phyloP scores from a whole-genome alignment of 257 asterid genomes.

The Rubia yunnanensis region DNA sequence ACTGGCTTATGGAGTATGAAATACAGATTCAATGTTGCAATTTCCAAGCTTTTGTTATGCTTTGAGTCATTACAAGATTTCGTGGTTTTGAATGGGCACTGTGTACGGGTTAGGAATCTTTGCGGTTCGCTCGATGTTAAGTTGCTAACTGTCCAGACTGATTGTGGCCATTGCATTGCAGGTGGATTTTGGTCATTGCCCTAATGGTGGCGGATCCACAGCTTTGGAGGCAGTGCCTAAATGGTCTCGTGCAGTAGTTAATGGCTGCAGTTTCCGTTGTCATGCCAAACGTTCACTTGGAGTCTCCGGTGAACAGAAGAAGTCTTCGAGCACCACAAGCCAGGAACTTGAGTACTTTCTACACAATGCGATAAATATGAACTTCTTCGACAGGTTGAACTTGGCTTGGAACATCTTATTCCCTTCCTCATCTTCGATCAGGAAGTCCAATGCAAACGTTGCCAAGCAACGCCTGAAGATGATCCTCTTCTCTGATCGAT shows the following conservation, averaged over 20 bases:
- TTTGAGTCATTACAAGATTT: not conserved
- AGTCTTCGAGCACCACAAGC: slow-evolving; percentile 40
- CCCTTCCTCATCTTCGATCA: slow-evolving; percentile 55
- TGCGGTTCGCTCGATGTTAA: not conserved
- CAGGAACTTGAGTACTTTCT: slow-evolving; percentile 75
- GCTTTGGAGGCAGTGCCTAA: slow-evolving; percentile 27
- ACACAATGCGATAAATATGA: slow-evolving; percentile 58
- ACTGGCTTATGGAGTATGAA: not conserved
- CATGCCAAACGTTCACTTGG: slow-evolving; percentile 52
- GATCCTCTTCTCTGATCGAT: slow-evolving; percentile 91
- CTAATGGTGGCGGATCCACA: slow-evolving; percentile 36
- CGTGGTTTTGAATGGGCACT: not conserved
- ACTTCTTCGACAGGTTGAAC: slow-evolving; percentile 70
- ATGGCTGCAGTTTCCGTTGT: slow-evolving; percentile 37
- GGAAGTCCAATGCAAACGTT: slow-evolving; percentile 69
- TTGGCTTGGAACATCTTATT: slow-evolving; percentile 95
- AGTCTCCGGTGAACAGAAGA: slow-evolving; percentile 41
- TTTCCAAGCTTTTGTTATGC: not conserved
- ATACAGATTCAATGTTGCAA: not conserved
- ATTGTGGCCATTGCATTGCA: slow-evolving; percentile 18
- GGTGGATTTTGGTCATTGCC: slow-evolving; percentile 56
- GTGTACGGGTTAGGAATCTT: not conserved
- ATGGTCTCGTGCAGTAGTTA: slow-evolving; percentile 35
- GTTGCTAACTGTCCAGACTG: not conserved
- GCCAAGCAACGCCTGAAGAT: slow-evolving; percentile 90